Evolutionary conservation across 2,329 filamentous ascomycete genomes (phyloP).

Genomic region (Penicillium olsonii): DNA sequence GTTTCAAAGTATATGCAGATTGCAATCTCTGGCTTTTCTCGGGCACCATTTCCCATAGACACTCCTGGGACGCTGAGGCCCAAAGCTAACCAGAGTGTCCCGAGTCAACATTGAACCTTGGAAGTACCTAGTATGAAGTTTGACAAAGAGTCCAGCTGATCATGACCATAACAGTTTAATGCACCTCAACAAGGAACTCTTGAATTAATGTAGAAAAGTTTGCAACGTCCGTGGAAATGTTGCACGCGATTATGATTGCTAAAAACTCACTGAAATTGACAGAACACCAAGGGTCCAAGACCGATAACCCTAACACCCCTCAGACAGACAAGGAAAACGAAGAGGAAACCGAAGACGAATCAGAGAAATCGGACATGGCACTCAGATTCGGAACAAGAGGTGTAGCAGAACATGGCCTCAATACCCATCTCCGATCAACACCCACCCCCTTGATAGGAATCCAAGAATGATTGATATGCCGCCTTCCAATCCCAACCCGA

Average conservation of each 20-base stretch:
- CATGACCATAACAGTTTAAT: too few relatives aligned
- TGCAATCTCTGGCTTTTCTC: too few relatives aligned
- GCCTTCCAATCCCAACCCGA: conserved; percentile 7
- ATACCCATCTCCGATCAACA: conserved; percentile 3
- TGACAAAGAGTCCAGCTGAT: too few relatives aligned
- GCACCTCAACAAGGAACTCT: too few relatives aligned
- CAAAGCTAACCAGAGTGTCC: too few relatives aligned
- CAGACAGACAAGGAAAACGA: neutral
- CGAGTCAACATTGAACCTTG: too few relatives aligned
- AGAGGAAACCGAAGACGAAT: neutral
- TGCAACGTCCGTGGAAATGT: neutral
- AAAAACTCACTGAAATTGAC: too few relatives aligned
- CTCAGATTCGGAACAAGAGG: conserved; percentile 5
- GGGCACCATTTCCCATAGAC: too few relatives aligned
- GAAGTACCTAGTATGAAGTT: too few relatives aligned
- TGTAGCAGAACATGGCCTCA: conserved; percentile 9
- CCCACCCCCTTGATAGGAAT: conserved; percentile 9
- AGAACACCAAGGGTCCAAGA: neutral
- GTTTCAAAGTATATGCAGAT: too few relatives aligned
- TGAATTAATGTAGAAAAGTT: too few relatives aligned
- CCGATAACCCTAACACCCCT: neutral
- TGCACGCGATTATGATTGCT: neutral
- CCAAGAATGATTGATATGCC: conserved; percentile 7
- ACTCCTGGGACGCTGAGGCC: too few relatives aligned
- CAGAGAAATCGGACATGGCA: neutral